Conservation (phyloP, 768 basidiomycete species). For the Kwoniella mangroviensis region DNA sequence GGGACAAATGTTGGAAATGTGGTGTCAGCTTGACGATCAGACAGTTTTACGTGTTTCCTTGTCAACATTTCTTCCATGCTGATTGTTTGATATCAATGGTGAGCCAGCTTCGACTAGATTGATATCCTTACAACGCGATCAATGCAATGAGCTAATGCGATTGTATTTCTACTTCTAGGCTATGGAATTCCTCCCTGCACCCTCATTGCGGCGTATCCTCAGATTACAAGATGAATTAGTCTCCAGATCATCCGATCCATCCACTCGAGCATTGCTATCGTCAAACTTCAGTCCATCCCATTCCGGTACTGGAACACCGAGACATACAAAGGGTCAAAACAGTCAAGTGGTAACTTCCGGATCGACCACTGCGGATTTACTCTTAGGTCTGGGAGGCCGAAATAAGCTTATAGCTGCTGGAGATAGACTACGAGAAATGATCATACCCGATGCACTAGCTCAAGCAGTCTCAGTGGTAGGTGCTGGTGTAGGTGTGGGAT, state of each 20-base stretch:
- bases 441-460: conserved; percentile 90
- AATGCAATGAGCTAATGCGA: too few species aligned
- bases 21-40: conserved; percentile 70
- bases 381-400: conserved; percentile 51
- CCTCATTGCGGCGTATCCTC: conserved; percentile 80
- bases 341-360: conserved; percentile 36
- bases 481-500: conserved; percentile 50
- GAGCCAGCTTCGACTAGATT: too few species aligned
- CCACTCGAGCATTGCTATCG: conserved; percentile 44
- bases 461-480: conserved; percentile 68
- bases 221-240: conserved; percentile 83
- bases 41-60: conserved; percentile 98
- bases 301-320: conserved; percentile 33
- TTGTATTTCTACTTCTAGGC: too few species aligned
- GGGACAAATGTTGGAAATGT: conserved; percentile 85
- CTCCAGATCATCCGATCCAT: conserved; percentile 59
- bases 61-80: conserved; percentile 95
- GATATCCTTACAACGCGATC: too few species aligned
- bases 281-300: conserved; percentile 36
- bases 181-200: conserved; percentile 85
- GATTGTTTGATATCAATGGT: conserved; percentile 96
- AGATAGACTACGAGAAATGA: conserved; percentile 85
- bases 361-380: conserved; percentile 46
- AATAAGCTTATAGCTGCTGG: conserved; percentile 81
- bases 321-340: conserved; percentile 10